phyloP scores from a whole-genome alignment of 2,329 filamentous ascomycete genomes.

The Ceratocystis alfenasii region DNA sequence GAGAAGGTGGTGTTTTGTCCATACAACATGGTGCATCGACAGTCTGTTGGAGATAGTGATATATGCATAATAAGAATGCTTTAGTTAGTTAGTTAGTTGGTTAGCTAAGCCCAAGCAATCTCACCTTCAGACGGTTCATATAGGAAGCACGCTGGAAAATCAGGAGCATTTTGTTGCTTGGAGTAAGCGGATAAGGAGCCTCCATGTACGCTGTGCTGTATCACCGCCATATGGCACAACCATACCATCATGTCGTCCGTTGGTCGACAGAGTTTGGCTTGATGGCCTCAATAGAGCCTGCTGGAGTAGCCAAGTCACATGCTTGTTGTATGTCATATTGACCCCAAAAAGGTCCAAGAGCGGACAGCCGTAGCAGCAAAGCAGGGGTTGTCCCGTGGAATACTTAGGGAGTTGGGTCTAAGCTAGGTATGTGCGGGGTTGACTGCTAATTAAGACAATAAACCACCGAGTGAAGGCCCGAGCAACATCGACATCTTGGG shows the following conservation, averaged over 20 bases:
- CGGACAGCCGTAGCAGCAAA: background rate
- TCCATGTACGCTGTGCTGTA: background rate
- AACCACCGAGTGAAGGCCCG: conserved; percentile 9
- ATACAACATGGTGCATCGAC: no score
- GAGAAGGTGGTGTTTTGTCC: no score
- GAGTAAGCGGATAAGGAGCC: background rate
- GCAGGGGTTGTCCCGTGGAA: background rate
- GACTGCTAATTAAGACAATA: conserved; percentile 2
- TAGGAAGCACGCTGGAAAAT: background rate
- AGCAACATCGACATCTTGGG: background rate
- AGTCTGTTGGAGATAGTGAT: background rate
- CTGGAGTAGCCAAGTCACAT: background rate
- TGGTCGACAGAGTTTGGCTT: no score
- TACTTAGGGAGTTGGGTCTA: background rate
- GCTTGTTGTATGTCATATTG: background rate
- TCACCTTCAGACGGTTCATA: background rate
- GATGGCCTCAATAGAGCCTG: no score
- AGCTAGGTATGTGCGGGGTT: background rate
- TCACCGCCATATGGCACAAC: no score
- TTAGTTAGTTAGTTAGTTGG: background rate
- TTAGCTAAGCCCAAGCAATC: background rate
- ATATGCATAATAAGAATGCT: background rate
- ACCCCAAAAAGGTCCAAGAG: background rate
- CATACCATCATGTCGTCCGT: no score
- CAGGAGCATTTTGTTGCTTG: background rate